These are phyloP conservation scores for Cyclocybe aegerita DNA, from an alignment of 768 basidiomycete genomes.

Conservation along the genomic window DNA sequence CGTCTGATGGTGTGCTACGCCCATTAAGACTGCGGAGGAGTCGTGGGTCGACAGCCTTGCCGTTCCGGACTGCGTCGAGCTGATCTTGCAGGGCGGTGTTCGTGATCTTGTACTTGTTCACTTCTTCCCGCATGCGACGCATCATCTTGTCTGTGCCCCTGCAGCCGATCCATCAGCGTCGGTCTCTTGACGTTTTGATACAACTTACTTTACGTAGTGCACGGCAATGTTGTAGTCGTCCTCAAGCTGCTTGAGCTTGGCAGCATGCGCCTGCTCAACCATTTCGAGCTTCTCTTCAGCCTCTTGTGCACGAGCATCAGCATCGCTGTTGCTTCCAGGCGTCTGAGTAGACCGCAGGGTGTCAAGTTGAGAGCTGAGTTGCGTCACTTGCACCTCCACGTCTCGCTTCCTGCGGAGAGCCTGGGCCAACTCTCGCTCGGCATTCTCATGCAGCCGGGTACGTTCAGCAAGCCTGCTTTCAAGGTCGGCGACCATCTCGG, in stretches of 20 bases:
- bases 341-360: conserved; percentile 59
- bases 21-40: conserved; percentile 58
- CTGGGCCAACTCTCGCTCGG: conserved; percentile 74
- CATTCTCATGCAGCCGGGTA: conserved; percentile 66
- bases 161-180: conserved; percentile 14
- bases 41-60: conserved; percentile 49
- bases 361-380: conserved; percentile 67
- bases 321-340: conserved; percentile 35
- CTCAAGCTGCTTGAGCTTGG: conserved; percentile 85
- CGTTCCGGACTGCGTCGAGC: conserved; percentile 67
- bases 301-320: conserved; percentile 49
- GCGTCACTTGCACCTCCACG: conserved; percentile 65
- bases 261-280: conserved; percentile 74
- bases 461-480: conserved; percentile 78
- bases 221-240: conserved; percentile 96
- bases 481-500: conserved; percentile 61
- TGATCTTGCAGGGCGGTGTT: conserved; percentile 84
- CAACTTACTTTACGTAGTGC: conserved; percentile 89
- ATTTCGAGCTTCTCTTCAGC: conserved; percentile 80
- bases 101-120: conserved; percentile 84
- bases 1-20: conserved; percentile 73
- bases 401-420: conserved; percentile 69
- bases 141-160: conserved; percentile 99
- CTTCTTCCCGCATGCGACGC: conserved; percentile 92
- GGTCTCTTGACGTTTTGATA: conserved; percentile 11